Conservation (phyloP, 2,329 filamentous ascomycete species). For the Scleromitrula shiraiana region DNA sequence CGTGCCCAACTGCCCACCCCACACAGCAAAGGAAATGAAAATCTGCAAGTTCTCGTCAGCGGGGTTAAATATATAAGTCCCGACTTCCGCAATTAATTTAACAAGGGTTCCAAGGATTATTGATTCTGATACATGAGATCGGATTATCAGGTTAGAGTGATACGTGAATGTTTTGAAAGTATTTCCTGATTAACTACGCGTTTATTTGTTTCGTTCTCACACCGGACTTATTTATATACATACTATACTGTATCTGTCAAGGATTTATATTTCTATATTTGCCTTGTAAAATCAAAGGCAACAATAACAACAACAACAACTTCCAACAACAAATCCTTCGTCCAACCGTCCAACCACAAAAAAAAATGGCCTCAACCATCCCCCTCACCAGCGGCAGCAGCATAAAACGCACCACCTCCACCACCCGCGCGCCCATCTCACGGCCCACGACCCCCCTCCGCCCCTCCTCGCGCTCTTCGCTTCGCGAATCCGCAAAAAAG, state of each 20-base stretch:
- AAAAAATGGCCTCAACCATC: slow-evolving; percentile 22
- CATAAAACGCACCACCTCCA: slow-evolving; percentile 24
- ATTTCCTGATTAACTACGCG: too few relatives aligned
- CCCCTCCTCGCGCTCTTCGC: slow-evolving; percentile 79
- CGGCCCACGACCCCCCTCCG: slow-evolving; percentile 85
- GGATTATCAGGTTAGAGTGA: too few relatives aligned
- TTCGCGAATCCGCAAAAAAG: slow-evolving; percentile 60
- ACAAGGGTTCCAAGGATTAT: neutral
- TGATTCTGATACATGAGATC: too few relatives aligned
- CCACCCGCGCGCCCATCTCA: slow-evolving; percentile 29
- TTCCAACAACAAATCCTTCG: neutral
- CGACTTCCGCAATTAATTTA: neutral
- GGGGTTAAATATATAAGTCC: neutral
- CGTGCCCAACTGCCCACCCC: too few relatives aligned
- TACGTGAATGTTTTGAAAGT: too few relatives aligned
- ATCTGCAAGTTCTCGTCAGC: neutral
- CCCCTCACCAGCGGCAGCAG: slow-evolving; percentile 24
- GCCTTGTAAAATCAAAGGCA: neutral
- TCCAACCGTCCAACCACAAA: neutral
- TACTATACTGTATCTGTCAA: too few relatives aligned
- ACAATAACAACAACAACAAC: neutral
- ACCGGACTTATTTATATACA: too few relatives aligned
- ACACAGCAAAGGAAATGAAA: too few relatives aligned
- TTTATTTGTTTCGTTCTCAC: too few relatives aligned
- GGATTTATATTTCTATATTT: too few relatives aligned